Evolutionary conservation across 2,329 filamentous ascomycete genomes (phyloP).

Genomic region (Hawksworthiomyces lignivorus): DNA sequence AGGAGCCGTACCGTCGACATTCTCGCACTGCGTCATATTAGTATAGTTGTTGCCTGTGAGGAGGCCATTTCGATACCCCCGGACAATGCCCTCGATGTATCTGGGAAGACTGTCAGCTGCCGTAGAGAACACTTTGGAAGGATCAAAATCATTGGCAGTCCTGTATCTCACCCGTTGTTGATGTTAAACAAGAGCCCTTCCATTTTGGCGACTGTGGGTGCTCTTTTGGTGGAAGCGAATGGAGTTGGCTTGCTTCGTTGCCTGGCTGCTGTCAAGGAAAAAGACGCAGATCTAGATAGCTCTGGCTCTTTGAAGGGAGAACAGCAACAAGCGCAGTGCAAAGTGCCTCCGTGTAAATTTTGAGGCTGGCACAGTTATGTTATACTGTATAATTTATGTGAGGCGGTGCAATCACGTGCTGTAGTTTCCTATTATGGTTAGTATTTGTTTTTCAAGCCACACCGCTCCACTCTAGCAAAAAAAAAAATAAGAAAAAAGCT

Average conservation of each 20-base stretch:
- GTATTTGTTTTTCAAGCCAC: conserved; percentile 5
- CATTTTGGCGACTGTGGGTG: conserved; percentile 44
- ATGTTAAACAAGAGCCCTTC: conserved; percentile 93
- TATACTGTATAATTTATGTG: too few relatives aligned
- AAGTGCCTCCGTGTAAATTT: neutral
- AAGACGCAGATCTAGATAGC: conserved; percentile 11
- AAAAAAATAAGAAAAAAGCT: conserved; percentile 11
- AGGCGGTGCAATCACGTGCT: conserved; percentile 1
- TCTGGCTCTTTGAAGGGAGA: neutral
- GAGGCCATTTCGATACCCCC: conserved; percentile 91
- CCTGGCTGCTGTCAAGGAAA: conserved; percentile 8
- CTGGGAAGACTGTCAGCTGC: conserved; percentile 38
- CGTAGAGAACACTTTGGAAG: too few relatives aligned
- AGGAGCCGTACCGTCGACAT: conserved; percentile 70
- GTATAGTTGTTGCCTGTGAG: conserved; percentile 85
- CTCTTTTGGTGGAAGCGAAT: conserved; percentile 7
- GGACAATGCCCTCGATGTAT: conserved; percentile 95
- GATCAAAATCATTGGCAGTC: too few relatives aligned
- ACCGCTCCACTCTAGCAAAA: conserved; percentile 12
- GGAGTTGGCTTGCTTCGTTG: conserved; percentile 10
- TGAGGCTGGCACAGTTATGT: too few relatives aligned
- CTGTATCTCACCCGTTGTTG: conserved; percentile 68
- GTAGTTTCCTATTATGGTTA: conserved; percentile 8
- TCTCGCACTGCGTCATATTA: conserved; percentile 97
- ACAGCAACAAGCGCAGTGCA: neutral